phyloP scores from a whole-genome alignment of 139 green algal species.

The Volvox africanus region DNA sequence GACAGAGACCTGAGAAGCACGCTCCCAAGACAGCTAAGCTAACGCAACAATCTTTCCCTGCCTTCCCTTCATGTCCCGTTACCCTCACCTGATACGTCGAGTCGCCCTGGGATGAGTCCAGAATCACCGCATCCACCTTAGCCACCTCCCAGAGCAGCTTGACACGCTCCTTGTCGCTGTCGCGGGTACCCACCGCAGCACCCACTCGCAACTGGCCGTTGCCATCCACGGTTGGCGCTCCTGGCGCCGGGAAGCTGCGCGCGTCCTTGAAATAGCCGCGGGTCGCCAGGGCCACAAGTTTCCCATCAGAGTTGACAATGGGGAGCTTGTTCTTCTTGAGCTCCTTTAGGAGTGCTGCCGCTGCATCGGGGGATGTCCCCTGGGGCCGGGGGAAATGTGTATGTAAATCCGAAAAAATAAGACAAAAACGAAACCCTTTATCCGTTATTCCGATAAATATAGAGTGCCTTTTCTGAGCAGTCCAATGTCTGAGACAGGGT shows the following conservation, averaged over 20 bases:
- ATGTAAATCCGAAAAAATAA: no score
- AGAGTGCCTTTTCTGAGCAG: no score
- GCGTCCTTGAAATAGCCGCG: constrained; percentile 71
- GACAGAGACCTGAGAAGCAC: no score
- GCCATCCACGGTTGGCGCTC: constrained; percentile 74
- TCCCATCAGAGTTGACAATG: constrained; percentile 76
- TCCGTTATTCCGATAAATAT: no score
- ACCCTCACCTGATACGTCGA: constrained; percentile 83
- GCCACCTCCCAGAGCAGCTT: constrained; percentile 52
- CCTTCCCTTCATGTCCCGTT: no score
- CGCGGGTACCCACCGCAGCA: constrained; percentile 91
- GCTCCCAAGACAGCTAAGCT: no score
- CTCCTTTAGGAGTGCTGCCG: constrained; percentile 68
- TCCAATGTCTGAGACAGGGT: no score
- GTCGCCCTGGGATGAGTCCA: constrained; percentile 93
- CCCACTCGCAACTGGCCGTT: constrained; percentile 85
- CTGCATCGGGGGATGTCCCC: constrained; percentile 63
- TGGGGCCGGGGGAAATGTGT: not conserved
- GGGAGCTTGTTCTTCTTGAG: constrained; percentile 79
- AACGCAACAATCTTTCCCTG: no score
- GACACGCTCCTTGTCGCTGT: constrained; percentile 84
- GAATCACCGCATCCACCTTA: constrained; percentile 88
- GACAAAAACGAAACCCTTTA: no score
- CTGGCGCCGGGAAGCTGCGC: constrained; percentile 60
- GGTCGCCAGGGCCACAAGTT: constrained; percentile 81